Percentiles rank a stretch among this genome's conserved stretches.
Evolutionary conservation across 305 asterid genomes (phyloP).

Genomic region (Fraxinus sp.): DNA sequence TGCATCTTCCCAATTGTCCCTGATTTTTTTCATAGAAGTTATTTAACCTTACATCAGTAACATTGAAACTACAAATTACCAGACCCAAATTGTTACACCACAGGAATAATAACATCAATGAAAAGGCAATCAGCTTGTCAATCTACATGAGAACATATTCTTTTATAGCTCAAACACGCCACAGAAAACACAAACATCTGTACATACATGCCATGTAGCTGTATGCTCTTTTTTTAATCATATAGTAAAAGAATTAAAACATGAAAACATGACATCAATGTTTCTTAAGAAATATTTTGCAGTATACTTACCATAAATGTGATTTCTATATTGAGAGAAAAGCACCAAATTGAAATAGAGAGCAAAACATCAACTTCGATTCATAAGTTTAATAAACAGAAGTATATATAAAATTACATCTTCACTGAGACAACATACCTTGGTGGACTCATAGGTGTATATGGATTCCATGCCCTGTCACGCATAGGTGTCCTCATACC

Average conservation of each 20-base stretch:
- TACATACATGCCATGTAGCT: neutral
- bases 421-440: constrained; percentile 45
- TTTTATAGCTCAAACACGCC: neutral
- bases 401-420: neutral
- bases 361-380: neutral
- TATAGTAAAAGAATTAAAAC: neutral
- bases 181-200: neutral
- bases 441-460: constrained; percentile 89
- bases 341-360: neutral
- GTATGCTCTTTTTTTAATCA: neutral
- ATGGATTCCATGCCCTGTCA: constrained; percentile 96
- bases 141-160: neutral
- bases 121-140: neutral
- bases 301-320: neutral
- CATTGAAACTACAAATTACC: neutral
- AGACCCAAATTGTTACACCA: neutral
- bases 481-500: constrained; percentile 99
- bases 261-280: neutral
- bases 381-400: neutral
- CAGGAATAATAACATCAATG: neutral
- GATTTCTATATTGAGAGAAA: neutral
- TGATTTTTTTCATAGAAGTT: constrained; percentile 30
- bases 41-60: constrained; percentile 15
- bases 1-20: constrained; percentile 97
- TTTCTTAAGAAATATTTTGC: neutral